Evolutionary conservation across 1,284 basidiomycete species (phyloP).

Genomic region (Albatrellus sp.): DNA sequence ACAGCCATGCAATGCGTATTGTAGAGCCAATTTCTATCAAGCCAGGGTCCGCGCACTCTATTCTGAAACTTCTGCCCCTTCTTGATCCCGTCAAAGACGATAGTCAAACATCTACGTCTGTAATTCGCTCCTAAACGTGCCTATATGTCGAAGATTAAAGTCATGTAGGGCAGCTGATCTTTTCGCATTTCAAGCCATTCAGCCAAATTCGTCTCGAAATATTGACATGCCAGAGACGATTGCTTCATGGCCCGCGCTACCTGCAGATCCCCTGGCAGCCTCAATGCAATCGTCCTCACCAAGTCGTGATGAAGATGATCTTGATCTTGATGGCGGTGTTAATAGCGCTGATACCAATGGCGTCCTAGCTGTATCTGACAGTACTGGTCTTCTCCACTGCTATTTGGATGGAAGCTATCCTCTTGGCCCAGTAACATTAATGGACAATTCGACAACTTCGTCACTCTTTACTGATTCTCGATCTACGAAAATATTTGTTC

Average conservation of each 20-base stretch:
- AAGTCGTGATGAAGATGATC: constrained; percentile 22
- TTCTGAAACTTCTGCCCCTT: constrained; percentile 54
- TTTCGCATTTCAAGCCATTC: constrained; percentile 64
- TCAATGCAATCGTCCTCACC: constrained; percentile 34
- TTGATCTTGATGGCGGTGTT: constrained; percentile 27
- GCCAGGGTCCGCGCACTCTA: constrained; percentile 67
- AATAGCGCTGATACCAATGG: constrained; percentile 45
- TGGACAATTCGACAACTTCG: constrained; percentile 22
- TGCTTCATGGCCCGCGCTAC: constrained; percentile 54
- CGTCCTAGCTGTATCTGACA: constrained; percentile 48
- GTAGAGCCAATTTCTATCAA: constrained; percentile 18
- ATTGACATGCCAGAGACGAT: constrained; percentile 42
- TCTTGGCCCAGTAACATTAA: constrained; percentile 47
- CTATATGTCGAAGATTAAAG: not conserved
- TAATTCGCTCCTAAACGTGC: not conserved
- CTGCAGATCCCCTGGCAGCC: constrained; percentile 38
- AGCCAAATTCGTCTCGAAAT: constrained; percentile 32
- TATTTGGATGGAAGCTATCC: constrained; percentile 76
- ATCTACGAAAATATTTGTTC: constrained; percentile 32
- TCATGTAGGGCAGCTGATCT: constrained; percentile 51
- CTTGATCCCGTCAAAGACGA: constrained; percentile 59
- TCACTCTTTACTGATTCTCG: constrained; percentile 39
- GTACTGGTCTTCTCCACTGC: constrained; percentile 40
- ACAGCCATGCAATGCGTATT: constrained; percentile 1
- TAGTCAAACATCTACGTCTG: constrained; percentile 45